Conservation (phyloP, 495 filamentous ascomycete species). For the Penicillium angulare region DNA sequence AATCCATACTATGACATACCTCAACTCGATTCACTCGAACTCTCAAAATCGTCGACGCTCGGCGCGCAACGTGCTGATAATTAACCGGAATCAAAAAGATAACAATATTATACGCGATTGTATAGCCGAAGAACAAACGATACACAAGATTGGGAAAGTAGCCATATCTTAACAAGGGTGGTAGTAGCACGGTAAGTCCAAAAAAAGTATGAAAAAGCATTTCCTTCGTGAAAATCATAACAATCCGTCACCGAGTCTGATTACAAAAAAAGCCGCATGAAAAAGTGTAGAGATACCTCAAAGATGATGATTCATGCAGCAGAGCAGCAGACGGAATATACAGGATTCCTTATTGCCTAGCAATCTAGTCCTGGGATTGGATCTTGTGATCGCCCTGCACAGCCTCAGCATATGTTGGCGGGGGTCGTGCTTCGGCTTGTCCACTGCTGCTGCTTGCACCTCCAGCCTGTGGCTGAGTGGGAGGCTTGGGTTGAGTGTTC, state of each 20-base stretch:
- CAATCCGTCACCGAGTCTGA: not conserved
- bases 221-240: slow-evolving; percentile 20
- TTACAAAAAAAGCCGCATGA: not conserved
- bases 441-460: slow-evolving; percentile 33
- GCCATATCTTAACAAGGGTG: not conserved
- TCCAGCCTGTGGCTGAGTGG: slow-evolving; percentile 12
- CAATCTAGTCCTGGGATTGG: slow-evolving; percentile 65
- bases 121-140: not conserved
- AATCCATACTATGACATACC: too few relatives aligned
- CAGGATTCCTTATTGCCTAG: too few relatives aligned
- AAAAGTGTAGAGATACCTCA: not conserved
- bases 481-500: slow-evolving; percentile 11
- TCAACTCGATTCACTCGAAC: too few relatives aligned
- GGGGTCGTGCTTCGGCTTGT: slow-evolving; percentile 40
- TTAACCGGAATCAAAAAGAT: too few relatives aligned
- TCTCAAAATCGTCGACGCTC: too few relatives aligned
- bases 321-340: too few relatives aligned
- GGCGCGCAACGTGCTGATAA: too few relatives aligned
- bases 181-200: not conserved
- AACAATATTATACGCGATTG: too few relatives aligned
- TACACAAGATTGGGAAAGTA: slow-evolving; percentile 1
- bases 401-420: slow-evolving; percentile 83
- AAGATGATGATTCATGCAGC: not conserved
- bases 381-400: slow-evolving; percentile 87
- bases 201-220: slow-evolving; percentile 1